Evolutionary conservation across 345 rosid species (phyloP).

Genomic region (Eucalyptus regnans): DNA sequence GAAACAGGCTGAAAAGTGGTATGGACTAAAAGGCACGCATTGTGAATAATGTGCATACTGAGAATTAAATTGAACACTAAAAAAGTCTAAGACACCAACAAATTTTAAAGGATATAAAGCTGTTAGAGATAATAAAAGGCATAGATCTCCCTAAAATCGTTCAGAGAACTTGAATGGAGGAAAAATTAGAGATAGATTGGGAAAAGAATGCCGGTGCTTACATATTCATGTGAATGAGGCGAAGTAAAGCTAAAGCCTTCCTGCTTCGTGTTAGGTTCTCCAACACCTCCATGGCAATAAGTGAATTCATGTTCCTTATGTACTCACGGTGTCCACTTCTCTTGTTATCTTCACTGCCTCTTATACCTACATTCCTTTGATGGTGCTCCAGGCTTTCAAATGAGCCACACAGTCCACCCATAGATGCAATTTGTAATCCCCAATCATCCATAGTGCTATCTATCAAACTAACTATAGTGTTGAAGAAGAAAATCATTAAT

Average conservation of each 20-base stretch:
- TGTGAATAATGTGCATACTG: not conserved
- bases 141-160: not conserved
- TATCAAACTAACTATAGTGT: conserved; percentile 15
- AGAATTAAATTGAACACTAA: not conserved
- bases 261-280: conserved; percentile 27
- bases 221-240: conserved; percentile 43
- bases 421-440: conserved; percentile 20
- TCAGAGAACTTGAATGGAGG: not conserved
- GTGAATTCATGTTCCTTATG: conserved; percentile 22
- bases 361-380: conserved; percentile 19
- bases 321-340: conserved; percentile 15
- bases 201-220: conserved; percentile 5
- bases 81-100: not conserved
- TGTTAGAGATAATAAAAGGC: not conserved
- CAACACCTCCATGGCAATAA: conserved; percentile 31
- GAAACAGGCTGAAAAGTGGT: not conserved
- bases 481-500: conserved; percentile 35
- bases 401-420: not conserved
- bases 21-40: not conserved
- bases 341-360: not conserved
- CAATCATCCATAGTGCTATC: conserved; percentile 30
- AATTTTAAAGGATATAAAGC: not conserved
- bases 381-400: conserved; percentile 9
- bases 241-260: conserved; percentile 33
- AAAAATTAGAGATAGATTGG: not conserved